Evolutionary conservation across 2,329 filamentous ascomycete genomes (phyloP), one percentile per base, ranked within the genome.

Genomic region (Hypoxylon sp.): DNA sequence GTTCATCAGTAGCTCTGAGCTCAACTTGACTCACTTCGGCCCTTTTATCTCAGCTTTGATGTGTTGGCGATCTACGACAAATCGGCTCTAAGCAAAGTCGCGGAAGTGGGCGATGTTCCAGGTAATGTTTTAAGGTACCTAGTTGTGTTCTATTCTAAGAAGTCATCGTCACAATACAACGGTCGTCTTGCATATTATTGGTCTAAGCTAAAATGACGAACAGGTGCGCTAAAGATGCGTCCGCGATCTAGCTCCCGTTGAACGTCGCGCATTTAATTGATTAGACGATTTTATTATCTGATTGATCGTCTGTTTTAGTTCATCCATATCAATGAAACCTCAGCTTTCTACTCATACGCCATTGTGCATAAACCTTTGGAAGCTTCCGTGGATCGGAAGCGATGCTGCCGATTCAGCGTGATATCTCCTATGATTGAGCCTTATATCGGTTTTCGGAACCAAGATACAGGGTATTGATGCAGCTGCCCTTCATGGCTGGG

Each of bases 391-490:
- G 17, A 50, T 60, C 67, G 67, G 67, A 52, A 43, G 63, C 41
- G 38, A 34, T 48, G 43, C 17, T 45, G 25, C 62, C 58, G 62
- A 63, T 56, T 41, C n/a, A 45, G 17, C 34, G 41, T 21, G 34
- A 59, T 23, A 11, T 23, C 32, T 30, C 14, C 17, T 34, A 34
- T 46, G 30, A 34, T 50, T 25, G n/a, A 38, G 53, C 21, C 46
- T 41, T 50, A 64, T 58, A 60, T 67, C 67, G 67, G 67, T 50
- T 67, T 43, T 69, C 67, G 67, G 57, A 67, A 60, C 60, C 60
- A 56, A 32, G 55, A 25, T 57, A 19, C 49, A 62, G 19, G 38
- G 36, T n/a, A 36, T 56, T 25, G 23, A 69, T 69, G 67, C 63
- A 67, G 60, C 56, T 43, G 51, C 60, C 60, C 63, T 61, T 63